phyloP scores from a whole-genome alignment of 1,284 basidiomycete species.

The Ceratobasidium sp. region DNA sequence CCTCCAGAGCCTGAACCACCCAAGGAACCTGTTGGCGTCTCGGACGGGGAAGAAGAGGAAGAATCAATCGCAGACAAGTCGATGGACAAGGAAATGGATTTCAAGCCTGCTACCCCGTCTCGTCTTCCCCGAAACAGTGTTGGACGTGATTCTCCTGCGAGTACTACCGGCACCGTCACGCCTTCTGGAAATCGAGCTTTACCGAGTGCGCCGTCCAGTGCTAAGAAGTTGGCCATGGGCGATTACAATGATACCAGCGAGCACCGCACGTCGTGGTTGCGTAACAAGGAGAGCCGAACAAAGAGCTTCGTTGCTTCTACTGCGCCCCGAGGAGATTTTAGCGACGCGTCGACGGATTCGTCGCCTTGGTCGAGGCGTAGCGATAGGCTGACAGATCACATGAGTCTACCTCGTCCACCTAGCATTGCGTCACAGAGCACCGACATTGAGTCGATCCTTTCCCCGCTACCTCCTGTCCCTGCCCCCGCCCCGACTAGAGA shows the following conservation, averaged over 20 bases:
- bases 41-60: slow-evolving; percentile 11
- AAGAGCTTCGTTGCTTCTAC: slow-evolving; percentile 31
- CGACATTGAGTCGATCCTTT: slow-evolving; percentile 20
- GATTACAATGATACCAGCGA: slow-evolving; percentile 39
- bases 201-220: slow-evolving; percentile 17
- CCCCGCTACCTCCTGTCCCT: slow-evolving; percentile 26
- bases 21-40: slow-evolving; percentile 8
- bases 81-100: slow-evolving; percentile 32
- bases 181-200: slow-evolving; percentile 28
- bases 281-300: slow-evolving; percentile 31
- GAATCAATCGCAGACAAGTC: slow-evolving; percentile 17
- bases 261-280: slow-evolving; percentile 38
- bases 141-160: slow-evolving; percentile 38
- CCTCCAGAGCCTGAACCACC: neutral
- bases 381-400: neutral
- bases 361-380: slow-evolving; percentile 22
- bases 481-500: slow-evolving; percentile 7
- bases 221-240: slow-evolving; percentile 32
- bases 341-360: slow-evolving; percentile 39
- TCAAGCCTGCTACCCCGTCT: slow-evolving; percentile 37
- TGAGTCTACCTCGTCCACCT: slow-evolving; percentile 8
- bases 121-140: slow-evolving; percentile 30
- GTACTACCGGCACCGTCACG: slow-evolving; percentile 39
- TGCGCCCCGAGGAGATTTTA: slow-evolving; percentile 32
- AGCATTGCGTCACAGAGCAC: slow-evolving; percentile 13